phyloP scores from a whole-genome alignment of 2,329 filamentous ascomycete species.

The Westerdykella ornata region DNA sequence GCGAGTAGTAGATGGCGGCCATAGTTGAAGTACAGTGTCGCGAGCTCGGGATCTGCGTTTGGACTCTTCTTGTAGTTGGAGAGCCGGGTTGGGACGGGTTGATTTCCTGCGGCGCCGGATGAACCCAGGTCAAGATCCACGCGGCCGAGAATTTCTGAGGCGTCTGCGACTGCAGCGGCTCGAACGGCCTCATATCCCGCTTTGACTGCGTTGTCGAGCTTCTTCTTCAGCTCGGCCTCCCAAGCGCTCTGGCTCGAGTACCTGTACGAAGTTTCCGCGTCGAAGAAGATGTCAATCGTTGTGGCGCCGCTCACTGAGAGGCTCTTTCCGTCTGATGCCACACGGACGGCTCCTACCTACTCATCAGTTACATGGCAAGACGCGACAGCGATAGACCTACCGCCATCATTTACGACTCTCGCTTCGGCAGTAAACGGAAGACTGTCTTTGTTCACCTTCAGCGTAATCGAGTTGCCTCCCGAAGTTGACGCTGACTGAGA shows the following conservation, averaged over 20 bases:
- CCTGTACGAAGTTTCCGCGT: slow-evolving; percentile 9
- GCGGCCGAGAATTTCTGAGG: slow-evolving; percentile 2
- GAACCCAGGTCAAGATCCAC: slow-evolving; percentile 5
- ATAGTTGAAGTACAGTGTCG: slow-evolving; percentile 36
- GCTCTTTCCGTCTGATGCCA: slow-evolving; percentile 2
- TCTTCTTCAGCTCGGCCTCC: slow-evolving; percentile 10
- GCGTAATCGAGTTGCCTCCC: slow-evolving; percentile 2
- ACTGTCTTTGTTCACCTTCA: slow-evolving; percentile 3
- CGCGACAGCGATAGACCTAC: slow-evolving; percentile 1
- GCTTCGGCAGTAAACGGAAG: slow-evolving; percentile 9
- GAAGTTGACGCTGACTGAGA: slow-evolving; percentile 3
- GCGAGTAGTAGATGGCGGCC: slow-evolving; percentile 38
- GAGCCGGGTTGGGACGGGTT: slow-evolving; percentile 3
- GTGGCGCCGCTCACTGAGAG: slow-evolving; percentile 6
- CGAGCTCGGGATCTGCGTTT: slow-evolving; percentile 13
- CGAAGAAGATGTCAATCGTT: slow-evolving; percentile 12
- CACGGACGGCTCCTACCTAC: slow-evolving; percentile 5
- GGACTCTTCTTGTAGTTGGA: slow-evolving; percentile 4
- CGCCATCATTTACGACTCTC: slow-evolving; percentile 5
- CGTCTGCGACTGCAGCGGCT: slow-evolving; percentile 1
- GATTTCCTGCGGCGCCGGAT: slow-evolving; percentile 5
- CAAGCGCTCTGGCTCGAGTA: slow-evolving; percentile 4
- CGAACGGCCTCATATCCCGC: slow-evolving; percentile 3
- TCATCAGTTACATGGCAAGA: neutral
- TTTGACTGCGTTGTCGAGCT: slow-evolving; percentile 10